Evolutionary conservation across 2,329 filamentous ascomycete species (phyloP), one percentile per base, ranked within the genome.

Genomic region (Beauveria sp.): DNA sequence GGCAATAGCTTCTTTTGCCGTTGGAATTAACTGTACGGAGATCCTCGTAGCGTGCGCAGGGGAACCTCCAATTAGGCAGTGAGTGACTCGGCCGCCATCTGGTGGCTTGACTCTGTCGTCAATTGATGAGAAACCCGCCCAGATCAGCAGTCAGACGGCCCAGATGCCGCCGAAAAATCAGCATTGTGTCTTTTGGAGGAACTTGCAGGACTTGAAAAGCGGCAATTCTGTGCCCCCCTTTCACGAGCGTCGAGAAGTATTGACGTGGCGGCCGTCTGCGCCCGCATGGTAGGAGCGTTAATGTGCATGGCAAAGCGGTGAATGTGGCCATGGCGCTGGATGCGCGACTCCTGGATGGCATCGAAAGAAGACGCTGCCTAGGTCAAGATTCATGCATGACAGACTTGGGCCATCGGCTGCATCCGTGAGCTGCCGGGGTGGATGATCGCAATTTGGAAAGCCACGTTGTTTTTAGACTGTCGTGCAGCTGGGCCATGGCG

Each of bases 361-460:
- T 34, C 40, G 22, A 30, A 34, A 34, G 30, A n/a, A 30, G 26
- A 10, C 20, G 41, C 37, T 44, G 52, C 52, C 12, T 14, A 5
- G n/a, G 20, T 34, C 14, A 40, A 43, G 34, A 44, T 44, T 22
- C 52, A 30, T 30, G 53, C 40, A 44, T 55, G 41, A n/a, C n/a
- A 22, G 40, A 41, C 20, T 37, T 20, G 47, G 22, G 48, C n/a
- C 12, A 24, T 37, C 56, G 56, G 56, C n/a, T 59, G 48, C 40
- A 59, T 59, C 48, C 56, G 56, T 40, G 34, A 52, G 24, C 16
- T 28, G 24, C 28, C 5, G 2, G 34, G 56, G 47, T 43, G 56
- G 56, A 46, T 52, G 56, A 59, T 59, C 48, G 26, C 46, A 59
- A 59, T 59, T 59, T 52, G n/a, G 4, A n/a, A 37, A 52, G 56